Base-by-base conservation (phyloP, 345 rosid genomes). In the Syzygium oleosum region DNA sequence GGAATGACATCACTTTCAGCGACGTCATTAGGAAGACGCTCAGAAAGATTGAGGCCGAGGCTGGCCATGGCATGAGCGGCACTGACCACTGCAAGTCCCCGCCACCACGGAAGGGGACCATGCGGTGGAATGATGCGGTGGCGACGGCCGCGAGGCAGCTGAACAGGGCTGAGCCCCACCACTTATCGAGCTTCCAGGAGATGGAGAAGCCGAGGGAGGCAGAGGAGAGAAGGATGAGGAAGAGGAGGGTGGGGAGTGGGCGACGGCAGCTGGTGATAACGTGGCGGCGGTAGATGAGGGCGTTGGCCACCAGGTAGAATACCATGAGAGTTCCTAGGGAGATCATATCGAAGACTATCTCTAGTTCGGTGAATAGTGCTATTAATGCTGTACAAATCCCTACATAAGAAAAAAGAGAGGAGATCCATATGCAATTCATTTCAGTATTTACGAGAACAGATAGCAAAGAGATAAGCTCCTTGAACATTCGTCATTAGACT, bases 11-110 rank as follows among this genome's bases (percentile, higher is more conserved):
- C 88, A 77, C 51, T 91, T 94, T 96, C 31, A 97, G 88, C 9
- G 96, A 94, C 51, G 95, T 92, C 94, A 93, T 92, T 22, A 97
- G 97, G 89, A 97, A 94, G 29, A 95, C 92, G 86, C 94, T 97
- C 14, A 97, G 95, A 92, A 95, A 94, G 87, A 94, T 93, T 0
- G 98, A 96, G 5, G 92, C 80, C 4, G 94, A 96, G 0, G 98
- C 97, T 7, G 97, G 98, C 98, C 98, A 97, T 19, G 99, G 99
- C 99, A 97, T 97, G 80, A 94, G 87, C 10, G 99, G 98, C 52
- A 97, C 98, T 3, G 96, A 92, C 99, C 98, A 97, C 90, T 49
- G 87, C 87, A 22, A 91, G 52, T 78, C 84, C 89, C 41, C 84
- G 7, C 52, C 53, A 15, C 59, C 17, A 11, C 19, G 43, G 52